phyloP scores from a whole-genome alignment of 176 grass and related monocot species.

The Bolboschoenus planiculmis region DNA sequence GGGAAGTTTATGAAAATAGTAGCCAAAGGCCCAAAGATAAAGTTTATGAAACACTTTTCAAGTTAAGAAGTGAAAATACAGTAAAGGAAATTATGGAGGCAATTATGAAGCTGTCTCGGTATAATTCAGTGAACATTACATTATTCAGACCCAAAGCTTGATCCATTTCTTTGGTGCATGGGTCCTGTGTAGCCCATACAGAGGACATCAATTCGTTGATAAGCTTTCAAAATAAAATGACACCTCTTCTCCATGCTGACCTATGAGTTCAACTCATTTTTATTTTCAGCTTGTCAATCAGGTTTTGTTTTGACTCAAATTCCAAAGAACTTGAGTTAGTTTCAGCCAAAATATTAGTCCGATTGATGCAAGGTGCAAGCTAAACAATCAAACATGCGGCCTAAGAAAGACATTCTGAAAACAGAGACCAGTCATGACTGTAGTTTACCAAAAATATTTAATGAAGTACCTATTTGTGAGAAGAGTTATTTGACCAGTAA shows the following conservation, averaged over 20 bases:
- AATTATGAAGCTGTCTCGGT: no score
- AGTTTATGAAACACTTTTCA: no score
- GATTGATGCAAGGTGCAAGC: background rate
- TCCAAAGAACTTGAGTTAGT: background rate
- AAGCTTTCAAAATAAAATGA: background rate
- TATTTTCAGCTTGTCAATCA: background rate
- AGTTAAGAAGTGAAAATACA: no score
- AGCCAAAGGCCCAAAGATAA: background rate
- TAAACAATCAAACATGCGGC: background rate
- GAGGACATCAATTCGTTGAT: no score
- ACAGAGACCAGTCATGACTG: no score
- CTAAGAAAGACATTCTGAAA: background rate
- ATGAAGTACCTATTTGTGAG: no score
- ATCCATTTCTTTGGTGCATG: background rate
- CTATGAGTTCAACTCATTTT: background rate
- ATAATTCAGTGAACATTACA: background rate
- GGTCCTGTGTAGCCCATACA: background rate
- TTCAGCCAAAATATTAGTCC: background rate
- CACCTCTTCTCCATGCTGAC: background rate
- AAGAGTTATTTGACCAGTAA: no score
- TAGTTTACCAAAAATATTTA: no score
- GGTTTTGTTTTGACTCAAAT: background rate
- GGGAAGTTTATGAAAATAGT: background rate
- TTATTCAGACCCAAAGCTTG: no score
- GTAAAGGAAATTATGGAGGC: background rate